Percentiles rank a stretch among this genome's conserved stretches.
Conservation (phyloP, 164 flowering plant species). For the Stephania cephalantha region DNA sequence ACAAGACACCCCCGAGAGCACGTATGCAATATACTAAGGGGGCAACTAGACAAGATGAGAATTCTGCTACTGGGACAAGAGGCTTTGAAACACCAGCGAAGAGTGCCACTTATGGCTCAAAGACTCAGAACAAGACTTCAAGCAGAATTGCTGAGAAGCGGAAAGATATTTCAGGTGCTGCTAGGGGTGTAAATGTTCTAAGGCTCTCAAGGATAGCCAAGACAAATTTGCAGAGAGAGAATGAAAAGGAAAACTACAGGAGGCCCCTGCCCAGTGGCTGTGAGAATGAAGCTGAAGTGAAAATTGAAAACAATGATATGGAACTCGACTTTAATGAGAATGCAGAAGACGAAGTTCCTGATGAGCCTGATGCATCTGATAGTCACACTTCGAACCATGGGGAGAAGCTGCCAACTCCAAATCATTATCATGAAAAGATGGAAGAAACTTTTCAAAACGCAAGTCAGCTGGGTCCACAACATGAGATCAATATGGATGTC, state of each 20-base stretch:
- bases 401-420: constrained; percentile 31
- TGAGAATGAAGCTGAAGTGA: constrained; percentile 80
- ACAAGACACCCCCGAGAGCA: constrained; percentile 59
- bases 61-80: constrained; percentile 34
- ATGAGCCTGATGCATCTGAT: constrained; percentile 68
- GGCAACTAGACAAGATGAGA: constrained; percentile 47
- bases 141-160: constrained; percentile 48
- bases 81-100: constrained; percentile 61
- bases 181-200: constrained; percentile 69
- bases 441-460: constrained; percentile 28
- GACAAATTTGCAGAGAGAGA: constrained; percentile 79
- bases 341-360: constrained; percentile 60
- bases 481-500: constrained; percentile 22
- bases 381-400: constrained; percentile 27
- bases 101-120: constrained; percentile 42
- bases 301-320: constrained; percentile 94
- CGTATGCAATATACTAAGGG: constrained; percentile 52
- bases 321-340: constrained; percentile 97
- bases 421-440: constrained; percentile 29
- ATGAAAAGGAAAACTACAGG: constrained; percentile 94
- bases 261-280: constrained; percentile 61
- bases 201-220: constrained; percentile 95
- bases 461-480: constrained; percentile 24
- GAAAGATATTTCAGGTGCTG: constrained; percentile 42
- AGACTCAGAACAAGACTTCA: constrained; percentile 48